These are phyloP conservation scores for Pochonia chlamydosporia DNA, from an alignment of 2,329 filamentous ascomycete species.

Conservation along the genomic window DNA sequence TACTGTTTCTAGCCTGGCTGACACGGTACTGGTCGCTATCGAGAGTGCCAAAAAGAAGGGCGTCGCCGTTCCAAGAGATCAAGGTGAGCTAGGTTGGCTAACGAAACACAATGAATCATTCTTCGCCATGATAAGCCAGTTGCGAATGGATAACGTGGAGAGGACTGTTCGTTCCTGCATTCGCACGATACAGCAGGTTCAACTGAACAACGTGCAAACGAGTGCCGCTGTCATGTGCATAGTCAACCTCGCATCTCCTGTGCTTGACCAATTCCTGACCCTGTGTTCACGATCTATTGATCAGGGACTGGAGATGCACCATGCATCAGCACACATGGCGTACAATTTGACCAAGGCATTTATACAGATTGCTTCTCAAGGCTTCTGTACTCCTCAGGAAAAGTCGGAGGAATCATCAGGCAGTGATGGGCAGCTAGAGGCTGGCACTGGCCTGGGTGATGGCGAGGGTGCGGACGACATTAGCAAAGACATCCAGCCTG, in stretches of 20 bases:
- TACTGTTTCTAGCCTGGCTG: constrained; percentile 58
- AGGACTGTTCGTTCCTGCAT: constrained; percentile 32
- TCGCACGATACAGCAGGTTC: constrained; percentile 25
- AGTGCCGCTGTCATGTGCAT: constrained; percentile 25
- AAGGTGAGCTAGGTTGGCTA: constrained; percentile 31
- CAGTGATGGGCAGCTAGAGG: constrained; percentile 75
- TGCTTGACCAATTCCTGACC: constrained; percentile 66
- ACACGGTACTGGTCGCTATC: constrained; percentile 72
- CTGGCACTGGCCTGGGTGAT: constrained; percentile 88
- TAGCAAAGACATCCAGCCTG: constrained; percentile 90
- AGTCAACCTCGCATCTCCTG: constrained; percentile 45
- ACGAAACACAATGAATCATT: constrained; percentile 43
- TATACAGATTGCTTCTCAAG: constrained; percentile 70
- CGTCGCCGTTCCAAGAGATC: constrained; percentile 29
- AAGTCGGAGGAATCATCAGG: constrained; percentile 65
- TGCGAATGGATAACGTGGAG: constrained; percentile 54
- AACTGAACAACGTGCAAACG: constrained; percentile 19
- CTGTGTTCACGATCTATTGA: constrained; percentile 54
- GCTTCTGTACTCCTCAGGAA: constrained; percentile 87
- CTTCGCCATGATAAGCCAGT: constrained; percentile 46
- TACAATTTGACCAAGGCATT: constrained; percentile 74
- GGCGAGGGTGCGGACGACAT: constrained; percentile 96
- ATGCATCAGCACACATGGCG: constrained; percentile 65
- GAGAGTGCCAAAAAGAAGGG: constrained; percentile 62
- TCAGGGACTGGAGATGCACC: constrained; percentile 59